Conservation (phyloP, 75 land plant genomes). For the Chamaecyparis obtusa region DNA sequence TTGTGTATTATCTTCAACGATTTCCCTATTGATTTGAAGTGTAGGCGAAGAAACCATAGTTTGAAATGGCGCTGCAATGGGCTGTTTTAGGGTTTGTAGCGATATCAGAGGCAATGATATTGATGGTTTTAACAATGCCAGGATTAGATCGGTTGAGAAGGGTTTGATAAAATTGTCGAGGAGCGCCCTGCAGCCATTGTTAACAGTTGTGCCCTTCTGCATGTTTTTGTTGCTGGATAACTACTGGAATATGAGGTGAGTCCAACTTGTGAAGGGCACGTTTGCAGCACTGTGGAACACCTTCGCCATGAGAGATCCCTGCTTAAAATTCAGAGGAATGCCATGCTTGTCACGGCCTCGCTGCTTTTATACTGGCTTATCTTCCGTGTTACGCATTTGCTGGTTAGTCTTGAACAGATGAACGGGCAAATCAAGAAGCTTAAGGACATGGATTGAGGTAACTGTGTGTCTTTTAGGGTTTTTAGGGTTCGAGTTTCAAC, state of each 20-base stretch:
- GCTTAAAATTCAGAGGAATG: conserved; percentile 29
- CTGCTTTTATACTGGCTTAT: conserved; percentile 34
- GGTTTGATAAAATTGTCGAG: conserved; percentile 26
- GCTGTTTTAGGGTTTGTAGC: conserved; percentile 16
- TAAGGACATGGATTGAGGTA: conserved; percentile 11
- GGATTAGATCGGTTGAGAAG: conserved; percentile 29
- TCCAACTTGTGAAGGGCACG: conserved; percentile 23
- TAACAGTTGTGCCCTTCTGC: conserved; percentile 26
- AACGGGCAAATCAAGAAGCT: conserved; percentile 29
- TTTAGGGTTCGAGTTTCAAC: background rate
- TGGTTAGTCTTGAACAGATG: conserved; percentile 18
- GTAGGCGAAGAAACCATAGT: no score
- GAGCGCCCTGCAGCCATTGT: conserved; percentile 31
- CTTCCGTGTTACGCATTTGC: conserved; percentile 30
- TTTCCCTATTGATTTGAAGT: no score
- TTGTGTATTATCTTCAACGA: no score
- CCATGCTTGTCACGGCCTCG: conserved; percentile 19
- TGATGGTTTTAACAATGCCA: conserved; percentile 28
- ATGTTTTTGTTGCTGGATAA: conserved; percentile 30
- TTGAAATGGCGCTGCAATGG: conserved; percentile 36
- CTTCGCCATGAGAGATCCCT: conserved; percentile 20
- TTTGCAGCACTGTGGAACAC: conserved; percentile 17
- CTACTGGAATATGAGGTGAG: conserved; percentile 33
- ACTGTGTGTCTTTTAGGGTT: no score
- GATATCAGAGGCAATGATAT: conserved; percentile 26